Conservation (phyloP, 768 basidiomycete genomes). For the Gymnopilus junonius region DNA sequence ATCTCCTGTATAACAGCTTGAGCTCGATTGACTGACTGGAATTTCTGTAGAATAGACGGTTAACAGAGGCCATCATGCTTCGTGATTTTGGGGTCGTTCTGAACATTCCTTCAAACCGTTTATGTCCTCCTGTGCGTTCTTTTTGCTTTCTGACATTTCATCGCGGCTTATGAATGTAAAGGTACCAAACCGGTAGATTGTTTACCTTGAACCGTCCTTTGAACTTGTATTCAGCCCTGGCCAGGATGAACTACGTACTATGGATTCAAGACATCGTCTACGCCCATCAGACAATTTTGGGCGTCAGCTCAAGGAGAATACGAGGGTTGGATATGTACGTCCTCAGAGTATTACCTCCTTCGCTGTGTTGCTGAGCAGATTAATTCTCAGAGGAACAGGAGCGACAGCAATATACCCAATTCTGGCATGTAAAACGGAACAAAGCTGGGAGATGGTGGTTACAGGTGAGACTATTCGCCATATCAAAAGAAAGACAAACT, state of each 20-base stretch:
- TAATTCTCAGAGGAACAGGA: conserved; percentile 77
- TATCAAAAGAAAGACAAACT: neutral
- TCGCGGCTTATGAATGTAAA: conserved; percentile 24
- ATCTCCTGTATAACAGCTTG: neutral
- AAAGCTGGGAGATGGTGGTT: conserved; percentile 63
- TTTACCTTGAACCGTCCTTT: neutral
- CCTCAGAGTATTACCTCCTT: neutral
- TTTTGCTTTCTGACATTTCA: neutral
- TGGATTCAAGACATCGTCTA: conserved; percentile 78
- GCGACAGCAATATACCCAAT: conserved; percentile 91
- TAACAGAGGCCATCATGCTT: conserved; percentile 79
- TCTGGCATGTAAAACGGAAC: conserved; percentile 59
- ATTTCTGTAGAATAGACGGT: conserved; percentile 48
- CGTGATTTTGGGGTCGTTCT: conserved; percentile 74
- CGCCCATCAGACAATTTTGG: conserved; percentile 25
- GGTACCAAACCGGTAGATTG: conserved; percentile 73
- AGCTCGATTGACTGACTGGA: neutral
- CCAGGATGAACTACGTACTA: conserved; percentile 84
- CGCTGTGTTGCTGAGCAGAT: neutral
- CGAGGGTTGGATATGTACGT: conserved; percentile 77
- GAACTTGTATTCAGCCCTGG: neutral
- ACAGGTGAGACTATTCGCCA: conserved; percentile 55
- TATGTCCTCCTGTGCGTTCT: conserved; percentile 83
- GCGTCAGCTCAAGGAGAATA: conserved; percentile 26
- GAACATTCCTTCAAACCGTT: conserved; percentile 65